Base-by-base conservation (phyloP, 768 basidiomycete species). In the Pleurotus cornucopiae region DNA sequence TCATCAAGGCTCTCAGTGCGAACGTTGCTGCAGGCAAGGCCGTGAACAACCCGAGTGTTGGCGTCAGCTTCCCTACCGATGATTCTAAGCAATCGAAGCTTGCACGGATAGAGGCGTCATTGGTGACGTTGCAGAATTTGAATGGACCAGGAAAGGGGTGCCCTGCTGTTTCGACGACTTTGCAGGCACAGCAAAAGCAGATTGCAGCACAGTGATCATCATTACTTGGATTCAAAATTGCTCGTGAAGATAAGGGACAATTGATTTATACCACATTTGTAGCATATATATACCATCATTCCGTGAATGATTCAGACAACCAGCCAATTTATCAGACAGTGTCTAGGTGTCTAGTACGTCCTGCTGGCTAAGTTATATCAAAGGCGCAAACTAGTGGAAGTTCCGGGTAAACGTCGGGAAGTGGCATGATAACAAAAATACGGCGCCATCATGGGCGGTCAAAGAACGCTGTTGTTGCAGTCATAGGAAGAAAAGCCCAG, bases 51-150 rank as follows among this genome's bases (percentile, higher is more conserved):
- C 74, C 78, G 0, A 63, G 67, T 4, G 74, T 89, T 30, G 56
- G 67, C 2, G 67, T 89, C 6, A 74, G 78, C 7, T 91, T 87
- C 76, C 88, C 87, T 1, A 79, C 77, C 0, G 87, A 84, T 59
- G 67, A 76, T 60, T 83, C 81, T 6, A 77, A 76, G 21, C 69
- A 68, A 13, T 82, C 81, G 40, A 73, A 82, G 67, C 67, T 77
- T 37, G 75, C 83, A 1, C 84, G 89, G 6, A 75, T 90, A 57
- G 65, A 78, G 25, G 80, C 88, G 20, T 73, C 81, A 0, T 64
- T 84, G 34, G 75, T 86, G 47, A 85, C 88, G 5, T 71, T 90
- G 12, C 88, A 91, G 69, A 91, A 91, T 65, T 65, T 91, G 47
- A 74, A 76, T 48, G 88, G 88, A 0, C 76, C 84, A 1, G 89